These are phyloP conservation scores for Entonaema liquescens DNA, from an alignment of 495 filamentous ascomycete species.

Conservation along the genomic window DNA sequence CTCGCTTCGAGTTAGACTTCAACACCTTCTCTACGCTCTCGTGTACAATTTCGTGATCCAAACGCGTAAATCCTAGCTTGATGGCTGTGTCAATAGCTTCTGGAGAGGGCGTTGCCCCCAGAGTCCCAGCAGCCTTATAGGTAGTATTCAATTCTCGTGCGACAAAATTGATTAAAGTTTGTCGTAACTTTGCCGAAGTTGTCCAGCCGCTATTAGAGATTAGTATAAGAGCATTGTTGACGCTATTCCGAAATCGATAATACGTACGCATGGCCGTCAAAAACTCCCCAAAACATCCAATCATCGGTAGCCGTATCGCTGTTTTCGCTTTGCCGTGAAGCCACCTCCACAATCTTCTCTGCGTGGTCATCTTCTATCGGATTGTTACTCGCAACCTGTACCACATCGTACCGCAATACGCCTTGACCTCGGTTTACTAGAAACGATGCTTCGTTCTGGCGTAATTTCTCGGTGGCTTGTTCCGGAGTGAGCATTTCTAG, in stretches of 20 bases:
- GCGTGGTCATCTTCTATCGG: constrained; percentile 98
- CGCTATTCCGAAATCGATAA: not conserved
- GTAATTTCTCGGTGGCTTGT: constrained; percentile 87
- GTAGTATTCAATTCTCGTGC: constrained; percentile 93
- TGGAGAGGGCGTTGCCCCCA: constrained; percentile 67
- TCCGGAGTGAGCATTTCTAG: constrained; percentile 97
- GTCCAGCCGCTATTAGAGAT: constrained; percentile 80
- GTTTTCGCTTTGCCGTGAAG: constrained; percentile 48
- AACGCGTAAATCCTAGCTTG: constrained; percentile 85
- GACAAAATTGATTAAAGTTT: constrained; percentile 89
- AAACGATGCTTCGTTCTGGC: constrained; percentile 90
- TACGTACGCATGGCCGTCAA: constrained; percentile 91
- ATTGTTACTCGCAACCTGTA: constrained; percentile 93
- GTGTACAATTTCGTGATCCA: constrained; percentile 94
- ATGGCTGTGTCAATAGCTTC: constrained; percentile 89
- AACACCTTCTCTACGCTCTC: constrained; percentile 87
- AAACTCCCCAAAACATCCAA: constrained; percentile 99
- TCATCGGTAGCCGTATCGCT: constrained; percentile 70
- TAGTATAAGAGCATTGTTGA: not conserved
- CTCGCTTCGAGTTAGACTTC: constrained; percentile 83
- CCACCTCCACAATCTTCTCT: constrained; percentile 95
- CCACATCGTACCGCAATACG: constrained; percentile 94
- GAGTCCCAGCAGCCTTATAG: constrained; percentile 75
- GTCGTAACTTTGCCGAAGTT: constrained; percentile 93
- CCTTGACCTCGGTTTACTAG: constrained; percentile 88